These are phyloP conservation scores for Corylus americana DNA, from an alignment of 306 rosid genomes.

Conservation along the genomic window DNA sequence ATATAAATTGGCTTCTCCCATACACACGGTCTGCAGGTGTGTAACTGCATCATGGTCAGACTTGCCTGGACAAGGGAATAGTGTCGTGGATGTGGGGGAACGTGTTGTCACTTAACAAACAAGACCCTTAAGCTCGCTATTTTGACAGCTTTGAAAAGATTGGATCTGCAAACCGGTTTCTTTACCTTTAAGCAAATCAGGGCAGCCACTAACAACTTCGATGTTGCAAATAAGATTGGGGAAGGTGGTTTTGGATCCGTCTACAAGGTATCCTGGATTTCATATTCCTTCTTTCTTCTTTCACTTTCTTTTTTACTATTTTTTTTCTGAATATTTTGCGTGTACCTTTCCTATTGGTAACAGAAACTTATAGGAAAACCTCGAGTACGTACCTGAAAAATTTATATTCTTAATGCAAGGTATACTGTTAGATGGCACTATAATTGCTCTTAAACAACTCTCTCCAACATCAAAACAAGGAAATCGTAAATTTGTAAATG, in stretches of 20 bases:
- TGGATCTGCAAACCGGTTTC: constrained; percentile 22
- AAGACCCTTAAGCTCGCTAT: background rate
- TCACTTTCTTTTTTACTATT: background rate
- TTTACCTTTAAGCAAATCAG: constrained; percentile 22
- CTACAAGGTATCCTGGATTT: constrained; percentile 48
- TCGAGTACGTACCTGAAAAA: background rate
- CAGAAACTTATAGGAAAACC: background rate
- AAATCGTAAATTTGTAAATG: constrained; percentile 54
- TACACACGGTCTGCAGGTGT: no score
- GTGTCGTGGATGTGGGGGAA: no score
- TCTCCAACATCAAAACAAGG: constrained; percentile 54
- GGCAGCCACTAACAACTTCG: constrained; percentile 60
- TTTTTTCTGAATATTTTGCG: no score
- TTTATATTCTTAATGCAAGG: constrained; percentile 35
- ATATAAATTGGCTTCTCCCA: no score
- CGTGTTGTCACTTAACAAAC: no score
- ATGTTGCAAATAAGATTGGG: constrained; percentile 54
- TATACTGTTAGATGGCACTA: constrained; percentile 48
- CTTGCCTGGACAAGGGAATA: no score
- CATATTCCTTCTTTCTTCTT: background rate
- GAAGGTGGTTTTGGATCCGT: constrained; percentile 89
- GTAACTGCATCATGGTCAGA: no score
- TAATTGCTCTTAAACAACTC: constrained; percentile 56
- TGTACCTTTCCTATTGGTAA: no score
- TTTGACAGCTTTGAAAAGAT: constrained; percentile 8